These are phyloP conservation scores for Phyllosticta citribraziliensis DNA, from an alignment of 2,329 filamentous ascomycete species.

Conservation along the genomic window DNA sequence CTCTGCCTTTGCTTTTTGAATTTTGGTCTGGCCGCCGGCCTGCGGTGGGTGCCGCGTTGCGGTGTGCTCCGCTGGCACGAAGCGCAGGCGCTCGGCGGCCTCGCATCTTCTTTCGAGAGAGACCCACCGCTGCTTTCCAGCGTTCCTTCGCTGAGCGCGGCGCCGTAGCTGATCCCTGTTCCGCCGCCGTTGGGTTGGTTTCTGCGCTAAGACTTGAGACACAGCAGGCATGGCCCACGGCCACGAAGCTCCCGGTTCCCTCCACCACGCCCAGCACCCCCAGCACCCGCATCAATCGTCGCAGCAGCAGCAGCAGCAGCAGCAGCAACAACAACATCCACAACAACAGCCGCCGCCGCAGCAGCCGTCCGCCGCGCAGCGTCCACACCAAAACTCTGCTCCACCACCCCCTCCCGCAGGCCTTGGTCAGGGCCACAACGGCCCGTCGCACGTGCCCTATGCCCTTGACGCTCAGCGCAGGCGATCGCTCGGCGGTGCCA, in stretches of 20 bases:
- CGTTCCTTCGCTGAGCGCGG: conserved; percentile 15
- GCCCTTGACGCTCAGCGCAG: conserved; percentile 20
- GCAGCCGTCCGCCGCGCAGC: conserved; percentile 18
- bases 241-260: conserved; percentile 14
- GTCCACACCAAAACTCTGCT: conserved; percentile 9
- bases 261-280: conserved; percentile 19
- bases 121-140: conserved; percentile 2
- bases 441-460: conserved; percentile 8
- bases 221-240: conserved; percentile 15
- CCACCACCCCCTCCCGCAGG: conserved; percentile 9
- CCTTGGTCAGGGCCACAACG: conserved; percentile 2
- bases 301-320: neutral
- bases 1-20: neutral
- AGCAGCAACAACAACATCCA: conserved; percentile 18
- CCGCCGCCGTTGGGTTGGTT: conserved; percentile 3
- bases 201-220: conserved; percentile 8
- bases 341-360: conserved; percentile 18
- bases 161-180: conserved; percentile 15
- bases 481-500: conserved; percentile 33
- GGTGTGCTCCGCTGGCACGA: neutral
- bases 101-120: neutral
- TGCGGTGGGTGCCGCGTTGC: neutral
- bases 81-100: neutral
- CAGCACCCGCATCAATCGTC: conserved; percentile 17
- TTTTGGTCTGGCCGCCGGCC: neutral